These are phyloP conservation scores for Yamadazyma tumulicola DNA, from an alignment of 805 yeast genomes.

Conservation along the genomic window DNA sequence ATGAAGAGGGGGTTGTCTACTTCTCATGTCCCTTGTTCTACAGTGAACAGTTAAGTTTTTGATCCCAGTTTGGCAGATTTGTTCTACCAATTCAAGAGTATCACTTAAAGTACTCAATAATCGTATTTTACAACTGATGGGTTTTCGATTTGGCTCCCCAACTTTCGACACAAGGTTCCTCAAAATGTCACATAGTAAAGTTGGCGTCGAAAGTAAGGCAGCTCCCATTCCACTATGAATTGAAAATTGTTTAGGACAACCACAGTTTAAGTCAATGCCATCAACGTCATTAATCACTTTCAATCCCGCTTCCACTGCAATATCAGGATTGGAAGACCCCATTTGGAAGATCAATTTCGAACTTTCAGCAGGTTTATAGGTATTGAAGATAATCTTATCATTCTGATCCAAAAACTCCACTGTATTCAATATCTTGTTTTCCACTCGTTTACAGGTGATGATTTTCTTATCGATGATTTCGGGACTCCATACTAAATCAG, in stretches of 20 bases:
- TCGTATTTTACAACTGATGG: conserved; percentile 89
- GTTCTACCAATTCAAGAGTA: conserved; percentile 56
- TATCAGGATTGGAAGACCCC: conserved; percentile 79
- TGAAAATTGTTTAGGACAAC: conserved; percentile 96
- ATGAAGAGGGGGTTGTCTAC: conserved; percentile 76
- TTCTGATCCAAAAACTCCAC: conserved; percentile 52
- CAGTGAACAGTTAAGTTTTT: conserved; percentile 87
- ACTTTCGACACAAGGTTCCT: conserved; percentile 68
- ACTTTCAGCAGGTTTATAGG: conserved; percentile 59
- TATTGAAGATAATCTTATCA: conserved; percentile 64
- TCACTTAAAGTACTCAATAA: conserved; percentile 52
- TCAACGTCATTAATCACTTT: conserved; percentile 81
- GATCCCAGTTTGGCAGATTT: conserved; percentile 68
- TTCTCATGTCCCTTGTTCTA: conserved; percentile 84
- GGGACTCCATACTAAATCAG: conserved; percentile 93
- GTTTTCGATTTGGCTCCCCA: conserved; percentile 71
- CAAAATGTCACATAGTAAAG: conserved; percentile 66
- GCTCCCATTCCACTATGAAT: conserved; percentile 98
- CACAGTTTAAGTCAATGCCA: conserved; percentile 92
- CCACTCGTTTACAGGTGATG: conserved; percentile 61
- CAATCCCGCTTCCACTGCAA: conserved; percentile 86
- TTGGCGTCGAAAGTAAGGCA: conserved; percentile 81
- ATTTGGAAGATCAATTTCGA: conserved; percentile 78
- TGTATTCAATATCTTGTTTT: conserved; percentile 54
- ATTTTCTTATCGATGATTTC: conserved; percentile 89